phyloP scores from a whole-genome alignment of 495 filamentous ascomycete species.

The Cercophora newfieldiana region DNA sequence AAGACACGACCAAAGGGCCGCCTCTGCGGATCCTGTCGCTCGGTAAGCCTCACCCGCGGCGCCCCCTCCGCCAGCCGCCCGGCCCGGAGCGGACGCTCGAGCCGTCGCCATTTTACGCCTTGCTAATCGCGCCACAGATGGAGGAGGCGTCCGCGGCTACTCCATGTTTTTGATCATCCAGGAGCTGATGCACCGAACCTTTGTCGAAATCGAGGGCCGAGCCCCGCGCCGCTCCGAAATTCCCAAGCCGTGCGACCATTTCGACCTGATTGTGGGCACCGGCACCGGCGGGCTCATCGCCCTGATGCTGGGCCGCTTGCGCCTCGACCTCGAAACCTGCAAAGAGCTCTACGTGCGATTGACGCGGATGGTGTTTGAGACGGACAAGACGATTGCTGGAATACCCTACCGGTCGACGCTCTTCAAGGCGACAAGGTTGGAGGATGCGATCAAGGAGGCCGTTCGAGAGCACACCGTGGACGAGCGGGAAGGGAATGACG shows the following conservation, averaged over 20 bases:
- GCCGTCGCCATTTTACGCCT: neutral
- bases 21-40: constrained; percentile 89
- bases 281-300: constrained; percentile 95
- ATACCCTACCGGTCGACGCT: constrained; percentile 91
- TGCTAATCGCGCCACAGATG: constrained; percentile 58
- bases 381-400: constrained; percentile 94
- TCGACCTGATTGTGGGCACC: constrained; percentile 93
- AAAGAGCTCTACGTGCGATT: constrained; percentile 94
- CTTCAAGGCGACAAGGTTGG: constrained; percentile 93
- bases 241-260: constrained; percentile 96
- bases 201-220: constrained; percentile 79
- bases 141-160: constrained; percentile 94
- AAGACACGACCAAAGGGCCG: constrained; percentile 93
- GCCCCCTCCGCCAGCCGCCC: neutral
- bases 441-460: constrained; percentile 88
- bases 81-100: neutral
- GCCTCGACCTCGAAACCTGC: constrained; percentile 91
- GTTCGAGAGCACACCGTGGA: constrained; percentile 83
- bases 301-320: constrained; percentile 89
- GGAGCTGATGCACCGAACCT: constrained; percentile 93
- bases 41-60: constrained; percentile 54
- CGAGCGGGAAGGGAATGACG: constrained; percentile 78
- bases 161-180: constrained; percentile 94
- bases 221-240: constrained; percentile 84
- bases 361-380: constrained; percentile 92